These are phyloP conservation scores for Aspergillus calidoustus DNA, from an alignment of 2,329 filamentous ascomycete species.

Conservation along the genomic window DNA sequence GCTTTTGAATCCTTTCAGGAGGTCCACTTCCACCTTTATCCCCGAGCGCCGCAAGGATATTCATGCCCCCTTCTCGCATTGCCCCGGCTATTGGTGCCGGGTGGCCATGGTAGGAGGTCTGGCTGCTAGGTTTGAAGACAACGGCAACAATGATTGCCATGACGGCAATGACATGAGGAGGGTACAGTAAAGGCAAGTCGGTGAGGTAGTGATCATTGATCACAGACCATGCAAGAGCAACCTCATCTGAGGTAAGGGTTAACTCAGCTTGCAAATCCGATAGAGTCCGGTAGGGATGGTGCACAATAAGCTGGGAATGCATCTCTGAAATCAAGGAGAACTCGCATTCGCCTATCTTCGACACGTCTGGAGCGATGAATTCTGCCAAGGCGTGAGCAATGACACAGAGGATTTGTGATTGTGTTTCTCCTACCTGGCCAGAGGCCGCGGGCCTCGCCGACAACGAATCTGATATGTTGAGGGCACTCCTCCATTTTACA, in stretches of 20 bases:
- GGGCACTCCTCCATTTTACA: slow-evolving; percentile 98
- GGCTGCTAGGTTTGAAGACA: slow-evolving; percentile 71
- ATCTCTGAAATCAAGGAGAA: slow-evolving; percentile 91
- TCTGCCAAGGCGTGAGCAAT: slow-evolving; percentile 51
- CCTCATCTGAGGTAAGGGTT: slow-evolving; percentile 75
- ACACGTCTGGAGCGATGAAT: slow-evolving; percentile 74
- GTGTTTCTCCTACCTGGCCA: slow-evolving; percentile 67
- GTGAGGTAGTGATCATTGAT: slow-evolving; percentile 94
- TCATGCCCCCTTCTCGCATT: slow-evolving; percentile 43
- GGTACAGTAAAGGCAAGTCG: slow-evolving; percentile 81
- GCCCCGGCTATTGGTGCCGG: slow-evolving; percentile 39
- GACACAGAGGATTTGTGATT: background rate
- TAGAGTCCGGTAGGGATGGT: slow-evolving; percentile 87
- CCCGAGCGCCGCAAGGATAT: slow-evolving; percentile 39
- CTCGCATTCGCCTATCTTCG: slow-evolving; percentile 89
- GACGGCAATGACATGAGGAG: slow-evolving; percentile 87
- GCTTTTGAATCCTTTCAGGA: slow-evolving; percentile 59
- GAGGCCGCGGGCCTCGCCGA: slow-evolving; percentile 80
- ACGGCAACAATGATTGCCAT: slow-evolving; percentile 83
- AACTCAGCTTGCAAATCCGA: slow-evolving; percentile 72
- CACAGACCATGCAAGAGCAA: slow-evolving; percentile 75
- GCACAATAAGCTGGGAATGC: slow-evolving; percentile 84
- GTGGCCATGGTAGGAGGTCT: slow-evolving; percentile 41
- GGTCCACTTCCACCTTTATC: slow-evolving; percentile 37
- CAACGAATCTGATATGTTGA: slow-evolving; percentile 90